Conservation (phyloP, 306 rosid species). For the Glycine latifolia region DNA sequence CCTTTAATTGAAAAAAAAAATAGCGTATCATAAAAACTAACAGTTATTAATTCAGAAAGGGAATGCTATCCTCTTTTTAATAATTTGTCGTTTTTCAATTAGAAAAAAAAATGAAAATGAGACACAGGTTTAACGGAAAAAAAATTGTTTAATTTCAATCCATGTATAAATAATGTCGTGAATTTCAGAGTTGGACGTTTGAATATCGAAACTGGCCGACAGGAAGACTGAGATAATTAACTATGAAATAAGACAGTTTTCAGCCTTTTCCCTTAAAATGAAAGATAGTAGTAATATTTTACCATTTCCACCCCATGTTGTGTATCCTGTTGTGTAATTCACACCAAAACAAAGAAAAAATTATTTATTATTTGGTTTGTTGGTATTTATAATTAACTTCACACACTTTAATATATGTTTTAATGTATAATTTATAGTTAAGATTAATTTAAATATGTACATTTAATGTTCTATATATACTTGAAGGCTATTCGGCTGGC, state of each 20-base stretch:
- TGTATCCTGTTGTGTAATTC: background rate
- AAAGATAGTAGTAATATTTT: background rate
- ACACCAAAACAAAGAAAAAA: too few relatives aligned
- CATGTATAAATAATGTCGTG: background rate
- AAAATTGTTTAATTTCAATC: background rate
- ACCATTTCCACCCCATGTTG: background rate
- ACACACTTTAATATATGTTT: too few relatives aligned
- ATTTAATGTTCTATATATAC: too few relatives aligned
- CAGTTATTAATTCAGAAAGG: background rate
- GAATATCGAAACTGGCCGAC: constrained; percentile 12
- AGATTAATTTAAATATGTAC: too few relatives aligned
- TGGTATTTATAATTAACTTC: too few relatives aligned
- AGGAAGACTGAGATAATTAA: background rate
- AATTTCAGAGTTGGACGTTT: constrained; percentile 9
- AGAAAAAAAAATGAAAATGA: background rate
- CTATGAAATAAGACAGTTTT: constrained; percentile 3
- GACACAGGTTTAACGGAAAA: background rate
- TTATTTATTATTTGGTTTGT: too few relatives aligned
- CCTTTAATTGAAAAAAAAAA: background rate
- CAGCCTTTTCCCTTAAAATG: background rate
- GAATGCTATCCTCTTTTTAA: background rate
- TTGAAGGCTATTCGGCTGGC: too few relatives aligned
- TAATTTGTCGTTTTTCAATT: background rate
- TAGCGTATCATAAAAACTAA: background rate
- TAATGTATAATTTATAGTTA: too few relatives aligned